Conservation (phyloP, 2,329 filamentous ascomycete species). For the Metarhizium sp. region DNA sequence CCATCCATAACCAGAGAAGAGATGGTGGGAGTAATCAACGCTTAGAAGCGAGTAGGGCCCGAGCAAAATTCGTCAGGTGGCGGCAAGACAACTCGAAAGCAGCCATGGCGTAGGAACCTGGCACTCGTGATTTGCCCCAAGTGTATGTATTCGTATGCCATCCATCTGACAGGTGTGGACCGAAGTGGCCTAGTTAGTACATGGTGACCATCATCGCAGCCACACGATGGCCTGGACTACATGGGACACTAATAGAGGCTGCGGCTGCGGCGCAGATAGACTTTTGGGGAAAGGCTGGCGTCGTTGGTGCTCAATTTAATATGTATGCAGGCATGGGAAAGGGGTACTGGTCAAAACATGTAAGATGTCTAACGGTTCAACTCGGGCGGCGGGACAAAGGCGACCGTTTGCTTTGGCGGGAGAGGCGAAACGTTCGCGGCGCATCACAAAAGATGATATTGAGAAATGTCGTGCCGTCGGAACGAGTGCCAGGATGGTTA, state of each 20-base stretch:
- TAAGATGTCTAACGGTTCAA: not conserved
- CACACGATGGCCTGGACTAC: not conserved
- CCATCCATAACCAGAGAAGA: not conserved
- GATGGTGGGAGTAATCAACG: not conserved
- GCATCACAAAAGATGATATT: not conserved
- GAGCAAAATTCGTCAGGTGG: not conserved
- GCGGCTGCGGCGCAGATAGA: not conserved
- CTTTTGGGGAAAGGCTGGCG: not conserved
- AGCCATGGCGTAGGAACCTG: not conserved
- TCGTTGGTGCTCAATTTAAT: not conserved
- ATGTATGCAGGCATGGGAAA: not conserved
- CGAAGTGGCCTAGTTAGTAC: not conserved
- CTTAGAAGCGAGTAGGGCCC: not conserved
- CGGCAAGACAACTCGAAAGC: not conserved
- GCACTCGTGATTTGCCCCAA: not conserved
- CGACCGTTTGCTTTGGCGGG: not conserved
- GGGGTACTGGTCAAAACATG: not conserved
- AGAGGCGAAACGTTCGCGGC: not conserved
- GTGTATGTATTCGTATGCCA: not conserved
- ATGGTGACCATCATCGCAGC: not conserved
- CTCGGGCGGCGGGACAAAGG: not conserved
- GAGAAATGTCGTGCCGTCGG: no score
- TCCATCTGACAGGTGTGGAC: constrained; percentile 1
- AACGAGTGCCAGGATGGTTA: no score
- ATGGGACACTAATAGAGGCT: not conserved